Base-by-base conservation (phyloP, 2,329 filamentous ascomycete species). In the Penicillium sp. region DNA sequence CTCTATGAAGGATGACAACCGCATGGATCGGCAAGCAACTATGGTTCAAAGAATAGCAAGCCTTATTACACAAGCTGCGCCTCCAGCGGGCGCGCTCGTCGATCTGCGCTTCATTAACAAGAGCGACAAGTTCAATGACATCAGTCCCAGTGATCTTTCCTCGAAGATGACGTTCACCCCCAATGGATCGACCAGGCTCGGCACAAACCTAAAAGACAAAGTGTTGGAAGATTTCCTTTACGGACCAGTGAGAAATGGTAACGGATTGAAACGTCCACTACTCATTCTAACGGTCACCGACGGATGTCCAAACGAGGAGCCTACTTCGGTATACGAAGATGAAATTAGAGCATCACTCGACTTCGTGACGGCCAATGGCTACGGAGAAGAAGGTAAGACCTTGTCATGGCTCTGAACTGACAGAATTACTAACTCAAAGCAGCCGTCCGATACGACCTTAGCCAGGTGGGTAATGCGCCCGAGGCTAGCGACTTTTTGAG, bases 101-200 rank as follows among this genome's bases (percentile, higher is more conserved):
- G 23, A 50, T 27, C 47, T 50, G 27, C 47, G 47, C 3, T 50
- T 50, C 8, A 50, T 50, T 9, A 50, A 50, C 35, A 50, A 40
- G 19, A 40, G 23, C 13, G 35, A 17, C 17, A 37, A 50, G 9
- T 19, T 15, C 2, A 21, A 50, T n/a, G 23, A 50, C 9, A 9
- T 50, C 5, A n/a, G 15, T 0, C 47, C 47, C 9, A 13, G 9
- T 17, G 33, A 50, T 1, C 47, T 50, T 31, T 3, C 47, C 19
- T 33, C 13, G 0, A 38, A 38, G 19, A 38, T 40, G 23, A 40
- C 19, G 2, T 50, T 50, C 5, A 27, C 35, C 1, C 47, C 47
- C 4, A 9, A 40, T 13, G 47, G 47, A 6, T 19, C 47, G 23
- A 50, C 47, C 6, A 27, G 4, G 13, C 17, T 50, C 15, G 47